phyloP scores from a whole-genome alignment of 2,329 filamentous ascomycete genomes.

The Colletotrichum sp. region DNA sequence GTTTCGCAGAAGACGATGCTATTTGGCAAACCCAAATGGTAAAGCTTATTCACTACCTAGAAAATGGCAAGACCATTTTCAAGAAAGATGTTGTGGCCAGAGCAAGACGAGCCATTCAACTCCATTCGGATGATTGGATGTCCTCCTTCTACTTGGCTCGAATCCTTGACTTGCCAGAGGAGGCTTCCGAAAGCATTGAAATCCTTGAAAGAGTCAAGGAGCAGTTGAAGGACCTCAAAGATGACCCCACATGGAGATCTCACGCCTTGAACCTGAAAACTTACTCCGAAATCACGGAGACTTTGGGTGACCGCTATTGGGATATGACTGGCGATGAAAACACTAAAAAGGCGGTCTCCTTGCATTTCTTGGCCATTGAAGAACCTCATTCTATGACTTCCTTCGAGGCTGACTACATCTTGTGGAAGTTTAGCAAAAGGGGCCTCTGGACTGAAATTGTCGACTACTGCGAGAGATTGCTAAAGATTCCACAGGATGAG shows the following conservation, averaged over 20 bases:
- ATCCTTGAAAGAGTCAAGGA: neutral
- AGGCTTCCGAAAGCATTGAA: neutral
- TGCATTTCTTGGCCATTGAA: neutral
- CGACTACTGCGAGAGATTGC: neutral
- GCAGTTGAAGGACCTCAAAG: neutral
- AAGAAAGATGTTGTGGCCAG: neutral
- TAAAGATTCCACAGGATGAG: neutral
- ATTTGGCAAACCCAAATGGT: neutral
- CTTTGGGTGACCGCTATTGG: neutral
- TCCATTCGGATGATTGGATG: neutral
- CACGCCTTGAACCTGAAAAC: neutral
- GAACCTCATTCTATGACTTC: neutral
- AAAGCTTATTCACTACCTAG: neutral
- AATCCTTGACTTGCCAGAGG: neutral
- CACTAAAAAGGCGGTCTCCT: neutral
- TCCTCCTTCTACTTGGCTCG: neutral
- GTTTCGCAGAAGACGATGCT: neutral
- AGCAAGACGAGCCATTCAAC: neutral
- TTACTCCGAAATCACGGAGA: neutral
- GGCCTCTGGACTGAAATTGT: neutral
- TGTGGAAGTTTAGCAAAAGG: no score
- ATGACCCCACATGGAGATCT: neutral
- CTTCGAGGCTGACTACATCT: no score
- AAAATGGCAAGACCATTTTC: neutral
- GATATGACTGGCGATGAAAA: neutral